Evolutionary conservation across 2,329 filamentous ascomycete species (phyloP).

Genomic region (Colletotrichum orchidophilum): DNA sequence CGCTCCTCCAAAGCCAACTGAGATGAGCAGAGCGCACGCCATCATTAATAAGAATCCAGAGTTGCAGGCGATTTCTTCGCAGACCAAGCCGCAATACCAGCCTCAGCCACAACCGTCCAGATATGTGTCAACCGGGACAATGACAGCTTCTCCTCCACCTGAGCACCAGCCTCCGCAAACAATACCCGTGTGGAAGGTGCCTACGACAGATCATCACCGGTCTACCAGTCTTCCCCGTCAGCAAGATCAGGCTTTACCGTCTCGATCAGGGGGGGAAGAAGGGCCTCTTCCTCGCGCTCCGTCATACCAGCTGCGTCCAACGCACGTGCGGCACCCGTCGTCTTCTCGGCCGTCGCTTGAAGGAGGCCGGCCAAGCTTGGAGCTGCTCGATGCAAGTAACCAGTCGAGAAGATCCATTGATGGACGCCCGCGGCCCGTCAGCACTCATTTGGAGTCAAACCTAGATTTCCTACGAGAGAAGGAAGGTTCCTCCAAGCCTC

Average conservation of each 20-base stretch:
- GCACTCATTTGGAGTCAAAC: conserved; percentile 84
- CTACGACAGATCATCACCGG: conserved; percentile 38
- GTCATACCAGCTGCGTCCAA: conserved; percentile 39
- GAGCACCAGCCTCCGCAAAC: conserved; percentile 59
- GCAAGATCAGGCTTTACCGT: conserved; percentile 31
- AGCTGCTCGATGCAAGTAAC: conserved; percentile 69
- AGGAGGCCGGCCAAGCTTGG: conserved; percentile 70
- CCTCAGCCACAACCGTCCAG: conserved; percentile 38
- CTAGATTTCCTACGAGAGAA: conserved; percentile 84
- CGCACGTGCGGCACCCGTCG: conserved; percentile 51
- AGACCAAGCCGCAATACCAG: conserved; percentile 41
- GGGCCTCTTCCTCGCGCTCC: conserved; percentile 35
- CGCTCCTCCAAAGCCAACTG: conserved; percentile 51
- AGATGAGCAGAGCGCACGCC: conserved; percentile 68
- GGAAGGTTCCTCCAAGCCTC: conserved; percentile 64
- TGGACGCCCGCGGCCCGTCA: conserved; percentile 75
- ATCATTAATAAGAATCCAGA: conserved; percentile 72
- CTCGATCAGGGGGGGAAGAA: conserved; percentile 36
- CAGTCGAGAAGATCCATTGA: conserved; percentile 54
- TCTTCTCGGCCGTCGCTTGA: conserved; percentile 77
- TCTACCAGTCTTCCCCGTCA: conserved; percentile 42
- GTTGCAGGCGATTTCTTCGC: conserved; percentile 64
- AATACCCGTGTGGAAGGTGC: conserved; percentile 32
- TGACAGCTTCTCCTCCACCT: conserved; percentile 71
- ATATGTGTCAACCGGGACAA: conserved; percentile 75